Base-by-base conservation (phyloP, 495 filamentous ascomycete genomes). In the Trichoderma parareesei region DNA sequence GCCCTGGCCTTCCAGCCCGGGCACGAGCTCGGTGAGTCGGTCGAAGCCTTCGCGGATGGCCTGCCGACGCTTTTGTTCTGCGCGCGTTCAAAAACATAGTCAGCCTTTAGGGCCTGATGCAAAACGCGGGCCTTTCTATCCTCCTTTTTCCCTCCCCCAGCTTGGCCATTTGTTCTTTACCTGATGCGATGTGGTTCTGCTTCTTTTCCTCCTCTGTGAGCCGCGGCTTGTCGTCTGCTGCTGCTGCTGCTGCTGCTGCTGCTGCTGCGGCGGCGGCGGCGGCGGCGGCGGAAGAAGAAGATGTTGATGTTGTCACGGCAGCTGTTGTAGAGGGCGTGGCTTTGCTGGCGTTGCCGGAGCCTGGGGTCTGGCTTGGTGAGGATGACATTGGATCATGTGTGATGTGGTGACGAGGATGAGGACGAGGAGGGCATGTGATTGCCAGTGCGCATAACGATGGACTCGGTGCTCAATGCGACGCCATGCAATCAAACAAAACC, bases 11-110 rank as follows among this genome's bases (percentile, higher is more conserved):
- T 90, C 85, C 16, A 93, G 74, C 0, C 90, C 92, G 0, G 93
- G 93, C 18, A 96, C 90, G 48, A 93, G 80, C 55, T 87, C 83
- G n/a, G 89, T 88, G 2, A 97, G 80, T 20, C 85, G 81, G 74
- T 97, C 92, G 68, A 94, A 96, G n/a, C 88, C 90, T 40, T 89
- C 85, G 38, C 93, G 85, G 66, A 97, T 96, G 4, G 88, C 88
- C 68, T 89, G 84, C 40, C 93, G 87, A 13, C 93, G 88, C 75
- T 96, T 96, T 73, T 95, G 89, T 74, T 97, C 93, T 85, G 60
- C 41, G 37, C 7, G 41, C 14, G 41, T 35, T 33, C 33, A 18
- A 4, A 7, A 46, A 16, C n/a, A 37, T 8, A 20, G 57, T 5
- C 18, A 33, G 18, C 5, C 10, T 5, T 11, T 11, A 16, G 20